These are phyloP conservation scores for Lipomyces sp. DNA, from an alignment of 805 yeast genomes.

Conservation along the genomic window DNA sequence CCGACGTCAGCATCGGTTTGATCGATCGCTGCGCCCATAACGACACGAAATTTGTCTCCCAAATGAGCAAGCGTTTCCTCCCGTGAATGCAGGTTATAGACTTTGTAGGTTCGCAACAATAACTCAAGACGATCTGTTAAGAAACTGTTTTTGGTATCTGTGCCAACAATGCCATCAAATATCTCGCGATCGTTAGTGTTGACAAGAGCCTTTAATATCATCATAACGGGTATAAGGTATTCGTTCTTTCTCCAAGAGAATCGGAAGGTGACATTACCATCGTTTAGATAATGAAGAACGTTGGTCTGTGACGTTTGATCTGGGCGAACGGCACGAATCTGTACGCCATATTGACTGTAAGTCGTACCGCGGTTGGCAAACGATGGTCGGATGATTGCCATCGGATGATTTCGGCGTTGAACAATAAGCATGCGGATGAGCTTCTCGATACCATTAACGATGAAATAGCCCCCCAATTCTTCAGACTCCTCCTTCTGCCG, in stretches of 20 bases:
- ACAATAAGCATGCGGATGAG: conserved; percentile 96
- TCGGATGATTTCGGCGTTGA: conserved; percentile 95
- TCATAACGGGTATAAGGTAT: conserved; percentile 87
- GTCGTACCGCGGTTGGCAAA: conserved; percentile 92
- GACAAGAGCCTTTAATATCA: conserved; percentile 86
- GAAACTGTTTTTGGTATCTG: conserved; percentile 85
- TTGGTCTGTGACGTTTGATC: conserved; percentile 98
- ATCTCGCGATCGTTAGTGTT: conserved; percentile 94
- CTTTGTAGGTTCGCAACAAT: conserved; percentile 83
- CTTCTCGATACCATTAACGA: conserved; percentile 96
- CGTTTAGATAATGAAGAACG: conserved; percentile 92
- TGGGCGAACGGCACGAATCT: conserved; percentile 90
- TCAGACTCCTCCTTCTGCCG: conserved; percentile 85
- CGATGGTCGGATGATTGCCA: conserved; percentile 96
- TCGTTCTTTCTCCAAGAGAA: conserved; percentile 98
- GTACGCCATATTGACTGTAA: conserved; percentile 89
- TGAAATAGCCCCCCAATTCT: conserved; percentile 95
- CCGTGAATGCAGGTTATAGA: conserved; percentile 75
- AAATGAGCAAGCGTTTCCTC: conserved; percentile 90
- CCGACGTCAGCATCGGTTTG: conserved; percentile 91
- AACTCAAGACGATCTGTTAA: conserved; percentile 97
- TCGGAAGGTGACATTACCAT: conserved; percentile 95
- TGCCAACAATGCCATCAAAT: conserved; percentile 93
- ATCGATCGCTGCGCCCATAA: conserved; percentile 86
- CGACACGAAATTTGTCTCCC: conserved; percentile 95